phyloP scores from a whole-genome alignment of 1,284 basidiomycete species.

The Tilletiaria anomala region DNA sequence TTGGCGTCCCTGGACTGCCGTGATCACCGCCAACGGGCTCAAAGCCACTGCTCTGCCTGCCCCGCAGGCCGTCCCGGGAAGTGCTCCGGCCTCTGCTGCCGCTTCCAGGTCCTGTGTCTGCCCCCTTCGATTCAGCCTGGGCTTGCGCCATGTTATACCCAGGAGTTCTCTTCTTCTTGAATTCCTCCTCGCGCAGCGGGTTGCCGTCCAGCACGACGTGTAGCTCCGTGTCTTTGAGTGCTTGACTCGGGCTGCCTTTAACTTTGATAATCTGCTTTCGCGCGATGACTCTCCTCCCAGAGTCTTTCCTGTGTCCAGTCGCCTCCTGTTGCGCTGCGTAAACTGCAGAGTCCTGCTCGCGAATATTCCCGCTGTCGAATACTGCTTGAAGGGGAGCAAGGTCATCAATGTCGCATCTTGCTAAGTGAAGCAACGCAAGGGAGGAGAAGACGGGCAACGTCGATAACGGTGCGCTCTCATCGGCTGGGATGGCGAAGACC shows the following conservation, averaged over 20 bases:
- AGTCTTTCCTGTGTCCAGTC: too few relatives aligned
- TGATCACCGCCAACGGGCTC: too few relatives aligned
- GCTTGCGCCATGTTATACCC: too few relatives aligned
- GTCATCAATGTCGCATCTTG: neutral
- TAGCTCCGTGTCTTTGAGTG: neutral
- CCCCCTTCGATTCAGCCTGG: too few relatives aligned
- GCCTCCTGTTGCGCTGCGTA: neutral
- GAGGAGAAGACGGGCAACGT: too few relatives aligned
- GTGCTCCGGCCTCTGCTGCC: too few relatives aligned
- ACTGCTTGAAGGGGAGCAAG: neutral
- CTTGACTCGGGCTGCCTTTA: neutral
- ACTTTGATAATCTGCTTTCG: neutral
- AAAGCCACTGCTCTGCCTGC: too few relatives aligned
- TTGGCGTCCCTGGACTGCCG: too few relatives aligned
- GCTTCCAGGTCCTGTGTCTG: too few relatives aligned
- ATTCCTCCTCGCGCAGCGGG: neutral
- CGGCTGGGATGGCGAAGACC: neutral
- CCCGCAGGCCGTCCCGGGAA: too few relatives aligned
- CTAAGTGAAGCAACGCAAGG: neutral
- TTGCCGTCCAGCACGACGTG: conserved; percentile 8
- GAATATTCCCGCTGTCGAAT: neutral
- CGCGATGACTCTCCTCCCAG: too few relatives aligned
- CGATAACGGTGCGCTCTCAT: neutral
- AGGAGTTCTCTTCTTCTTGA: too few relatives aligned
- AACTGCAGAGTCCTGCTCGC: neutral